phyloP scores from a whole-genome alignment of 352 stramenopile genomes.

The Aphanomyces stellatus region DNA sequence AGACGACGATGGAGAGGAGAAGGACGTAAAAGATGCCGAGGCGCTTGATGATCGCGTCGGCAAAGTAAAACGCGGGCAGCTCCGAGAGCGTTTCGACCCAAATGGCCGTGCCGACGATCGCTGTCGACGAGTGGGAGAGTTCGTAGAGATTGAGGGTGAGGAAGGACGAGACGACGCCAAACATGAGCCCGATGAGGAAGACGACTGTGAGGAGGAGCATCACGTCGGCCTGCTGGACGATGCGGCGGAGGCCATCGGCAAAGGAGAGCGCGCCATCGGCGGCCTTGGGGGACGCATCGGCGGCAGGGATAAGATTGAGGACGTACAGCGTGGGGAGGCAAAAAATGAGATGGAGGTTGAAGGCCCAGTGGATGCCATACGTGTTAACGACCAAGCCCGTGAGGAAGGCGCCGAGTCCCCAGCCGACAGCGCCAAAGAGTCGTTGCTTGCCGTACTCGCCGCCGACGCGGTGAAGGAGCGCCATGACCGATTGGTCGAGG shows the following conservation, averaged over 20 bases:
- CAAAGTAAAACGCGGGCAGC: constrained; percentile 75
- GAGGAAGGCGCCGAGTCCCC: constrained; percentile 33
- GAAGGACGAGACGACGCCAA: constrained; percentile 69
- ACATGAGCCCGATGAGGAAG: constrained; percentile 75
- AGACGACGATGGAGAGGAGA: constrained; percentile 56
- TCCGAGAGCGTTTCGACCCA: constrained; percentile 72
- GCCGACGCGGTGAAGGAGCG: constrained; percentile 29
- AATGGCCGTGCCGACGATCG: constrained; percentile 75
- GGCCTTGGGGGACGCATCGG: not conserved
- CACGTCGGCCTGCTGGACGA: constrained; percentile 45
- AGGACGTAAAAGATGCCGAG: constrained; percentile 66
- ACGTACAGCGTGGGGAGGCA: constrained; percentile 21
- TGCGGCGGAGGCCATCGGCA: constrained; percentile 29
- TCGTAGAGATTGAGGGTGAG: constrained; percentile 78
- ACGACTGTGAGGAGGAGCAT: constrained; percentile 61
- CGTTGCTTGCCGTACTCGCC: constrained; percentile 43
- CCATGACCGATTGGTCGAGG: constrained; percentile 34
- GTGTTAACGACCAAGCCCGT: constrained; percentile 32
- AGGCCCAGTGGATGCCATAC: constrained; percentile 35
- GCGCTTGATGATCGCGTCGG: constrained; percentile 54
- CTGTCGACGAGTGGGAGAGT: constrained; percentile 47
- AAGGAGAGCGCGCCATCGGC: constrained; percentile 32
- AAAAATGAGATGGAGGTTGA: constrained; percentile 40
- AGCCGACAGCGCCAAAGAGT: constrained; percentile 35
- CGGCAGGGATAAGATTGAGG: constrained; percentile 17